Evolutionary conservation across 2,329 filamentous ascomycete species (phyloP).

Genomic region (Trichoderma atroviride): DNA sequence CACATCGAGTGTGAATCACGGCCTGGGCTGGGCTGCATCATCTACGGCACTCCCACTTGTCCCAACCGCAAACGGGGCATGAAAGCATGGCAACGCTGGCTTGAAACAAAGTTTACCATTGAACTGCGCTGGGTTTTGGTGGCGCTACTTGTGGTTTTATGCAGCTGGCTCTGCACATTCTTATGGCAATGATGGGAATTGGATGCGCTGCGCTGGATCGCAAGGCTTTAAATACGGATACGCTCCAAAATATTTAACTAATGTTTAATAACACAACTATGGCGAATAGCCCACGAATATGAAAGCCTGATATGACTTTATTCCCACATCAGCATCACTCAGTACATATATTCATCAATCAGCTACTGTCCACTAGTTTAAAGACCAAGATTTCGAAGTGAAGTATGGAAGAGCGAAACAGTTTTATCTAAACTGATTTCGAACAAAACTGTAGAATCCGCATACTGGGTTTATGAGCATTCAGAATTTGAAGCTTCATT

Average conservation of each 20-base stretch:
- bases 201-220: slow-evolving; percentile 1
- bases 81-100: slow-evolving; percentile 50
- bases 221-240: neutral
- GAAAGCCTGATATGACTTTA: neutral
- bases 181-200: neutral
- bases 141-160: slow-evolving; percentile 44
- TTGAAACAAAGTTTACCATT: slow-evolving; percentile 48
- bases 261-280: slow-evolving; percentile 7
- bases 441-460: neutral
- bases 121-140: slow-evolving; percentile 55
- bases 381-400: neutral
- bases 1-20: slow-evolving; percentile 64
- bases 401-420: neutral
- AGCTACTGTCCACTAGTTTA: neutral
- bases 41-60: slow-evolving; percentile 55
- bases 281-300: neutral
- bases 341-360: neutral
- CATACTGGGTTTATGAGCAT: neutral
- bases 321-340: neutral
- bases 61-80: slow-evolving; percentile 48
- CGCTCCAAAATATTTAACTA: neutral
- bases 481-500: neutral
- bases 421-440: neutral
- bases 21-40: slow-evolving; percentile 58
- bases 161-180: slow-evolving; percentile 23